Conservation (phyloP, 2,329 filamentous ascomycete species). For the Aureobasidium melanogenum region DNA sequence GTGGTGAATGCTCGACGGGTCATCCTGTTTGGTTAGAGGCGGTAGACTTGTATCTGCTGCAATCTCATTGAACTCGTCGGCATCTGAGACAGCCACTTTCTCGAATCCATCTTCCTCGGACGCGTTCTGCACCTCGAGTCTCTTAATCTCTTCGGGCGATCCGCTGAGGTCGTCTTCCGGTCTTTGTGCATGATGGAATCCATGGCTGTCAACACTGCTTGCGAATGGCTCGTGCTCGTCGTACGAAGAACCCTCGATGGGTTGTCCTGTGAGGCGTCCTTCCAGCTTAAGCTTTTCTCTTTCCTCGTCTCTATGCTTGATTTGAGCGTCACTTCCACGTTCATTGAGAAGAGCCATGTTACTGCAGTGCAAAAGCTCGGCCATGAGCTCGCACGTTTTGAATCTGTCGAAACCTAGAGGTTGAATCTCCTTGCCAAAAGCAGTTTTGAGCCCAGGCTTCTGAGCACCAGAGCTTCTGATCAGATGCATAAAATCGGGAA, state of each 20-base stretch:
- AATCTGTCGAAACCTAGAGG: conserved; percentile 95
- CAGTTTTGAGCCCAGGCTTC: conserved; percentile 68
- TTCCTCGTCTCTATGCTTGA: conserved; percentile 69
- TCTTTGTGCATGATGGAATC: conserved; percentile 41
- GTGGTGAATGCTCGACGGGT: conserved; percentile 11
- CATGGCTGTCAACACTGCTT: conserved; percentile 43
- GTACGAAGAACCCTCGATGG: conserved; percentile 49
- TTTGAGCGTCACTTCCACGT: conserved; percentile 77
- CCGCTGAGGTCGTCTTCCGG: conserved; percentile 34
- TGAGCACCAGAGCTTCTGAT: conserved; percentile 71
- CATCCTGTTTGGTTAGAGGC: conserved; percentile 13
- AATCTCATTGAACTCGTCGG: conserved; percentile 59
- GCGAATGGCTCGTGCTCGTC: conserved; percentile 43
- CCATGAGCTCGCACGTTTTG: conserved; percentile 98
- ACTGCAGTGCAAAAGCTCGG: conserved; percentile 91
- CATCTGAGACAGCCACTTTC: conserved; percentile 63
- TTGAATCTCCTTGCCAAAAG: conserved; percentile 85
- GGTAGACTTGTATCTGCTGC: conserved; percentile 22
- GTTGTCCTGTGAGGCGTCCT: conserved; percentile 56
- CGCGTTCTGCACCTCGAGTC: conserved; percentile 68
- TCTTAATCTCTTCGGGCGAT: conserved; percentile 58
- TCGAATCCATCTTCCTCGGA: conserved; percentile 91
- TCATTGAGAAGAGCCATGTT: conserved; percentile 98
- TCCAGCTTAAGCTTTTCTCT: conserved; percentile 70
- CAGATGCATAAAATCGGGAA: conserved; percentile 87